A percentile compares a stretch with the other conserved stretches of the same genome.
Evolutionary conservation across 345 rosid genomes (phyloP).

Genomic region (Gossypium raimondii): DNA sequence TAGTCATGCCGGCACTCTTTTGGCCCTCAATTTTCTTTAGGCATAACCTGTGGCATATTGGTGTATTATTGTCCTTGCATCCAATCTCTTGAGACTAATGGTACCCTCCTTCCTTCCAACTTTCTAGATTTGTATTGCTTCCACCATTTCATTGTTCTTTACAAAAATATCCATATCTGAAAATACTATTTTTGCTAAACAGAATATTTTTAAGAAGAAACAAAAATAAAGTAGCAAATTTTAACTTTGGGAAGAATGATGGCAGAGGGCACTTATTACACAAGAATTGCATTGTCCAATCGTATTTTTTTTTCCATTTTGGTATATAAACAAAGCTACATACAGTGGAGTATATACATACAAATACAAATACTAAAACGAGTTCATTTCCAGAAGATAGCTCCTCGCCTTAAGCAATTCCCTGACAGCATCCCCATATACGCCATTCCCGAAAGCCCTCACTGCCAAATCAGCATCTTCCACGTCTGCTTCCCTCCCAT

Average conservation of each 20-base stretch:
- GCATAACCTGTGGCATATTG: too few relatives aligned
- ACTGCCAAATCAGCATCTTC: slow-evolving; percentile 42
- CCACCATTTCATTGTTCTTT: too few relatives aligned
- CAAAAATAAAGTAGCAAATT: too few relatives aligned
- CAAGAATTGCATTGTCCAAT: not conserved
- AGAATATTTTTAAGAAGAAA: too few relatives aligned
- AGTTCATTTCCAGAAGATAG: slow-evolving; percentile 43
- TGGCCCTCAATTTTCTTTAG: too few relatives aligned
- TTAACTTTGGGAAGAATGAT: not conserved
- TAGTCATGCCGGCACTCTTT: too few relatives aligned
- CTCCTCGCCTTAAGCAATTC: slow-evolving; percentile 35
- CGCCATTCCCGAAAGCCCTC: slow-evolving; percentile 37
- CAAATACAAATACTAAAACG: slow-evolving; percentile 22
- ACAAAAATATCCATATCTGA: too few relatives aligned
- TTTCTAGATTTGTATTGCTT: too few relatives aligned
- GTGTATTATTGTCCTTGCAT: too few relatives aligned
- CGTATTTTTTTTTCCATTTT: not conserved
- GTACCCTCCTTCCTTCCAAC: too few relatives aligned
- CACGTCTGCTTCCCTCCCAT: slow-evolving; percentile 14
- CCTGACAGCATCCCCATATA: slow-evolving; percentile 29
- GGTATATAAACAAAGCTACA: not conserved
- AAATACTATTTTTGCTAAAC: too few relatives aligned
- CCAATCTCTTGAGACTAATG: too few relatives aligned
- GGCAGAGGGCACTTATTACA: not conserved
- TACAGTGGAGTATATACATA: not conserved